Percentiles rank a stretch among this genome's conserved stretches.
phyloP scores from a whole-genome alignment of 169 alveolate species.

The Haemoproteus tartakovskyi region DNA sequence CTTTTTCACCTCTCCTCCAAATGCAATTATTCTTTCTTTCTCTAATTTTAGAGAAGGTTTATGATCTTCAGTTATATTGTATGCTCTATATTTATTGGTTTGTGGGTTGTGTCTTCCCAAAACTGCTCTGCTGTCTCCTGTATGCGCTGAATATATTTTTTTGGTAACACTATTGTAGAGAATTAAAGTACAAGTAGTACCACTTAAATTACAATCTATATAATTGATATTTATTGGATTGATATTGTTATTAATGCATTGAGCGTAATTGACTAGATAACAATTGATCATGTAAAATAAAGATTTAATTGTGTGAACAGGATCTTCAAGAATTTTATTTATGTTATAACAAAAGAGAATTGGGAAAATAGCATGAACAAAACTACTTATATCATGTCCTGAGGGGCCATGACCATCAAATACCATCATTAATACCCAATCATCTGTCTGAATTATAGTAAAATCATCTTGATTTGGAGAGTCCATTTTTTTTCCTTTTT shows the following conservation, averaged over 20 bases:
- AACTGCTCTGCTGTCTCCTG: slow-evolving; percentile 81
- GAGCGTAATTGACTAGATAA: slow-evolving; percentile 69
- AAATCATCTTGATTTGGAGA: slow-evolving; percentile 81
- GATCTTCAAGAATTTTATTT: slow-evolving; percentile 58
- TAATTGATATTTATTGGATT: slow-evolving; percentile 71
- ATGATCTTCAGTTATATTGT: slow-evolving; percentile 80
- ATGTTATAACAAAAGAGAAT: slow-evolving; percentile 66
- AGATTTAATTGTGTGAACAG: slow-evolving; percentile 46
- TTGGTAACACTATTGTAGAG: slow-evolving; percentile 63
- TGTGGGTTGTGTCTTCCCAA: slow-evolving; percentile 70
- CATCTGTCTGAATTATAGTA: slow-evolving; percentile 71
- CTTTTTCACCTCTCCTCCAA: slow-evolving; percentile 85
- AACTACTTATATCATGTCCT: slow-evolving; percentile 81
- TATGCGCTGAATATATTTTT: slow-evolving; percentile 74
- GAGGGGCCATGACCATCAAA: slow-evolving; percentile 85
- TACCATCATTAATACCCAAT: slow-evolving; percentile 75
- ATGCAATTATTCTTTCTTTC: slow-evolving; percentile 78
- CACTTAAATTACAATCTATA: slow-evolving; percentile 79
- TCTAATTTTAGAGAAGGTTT: slow-evolving; percentile 82
- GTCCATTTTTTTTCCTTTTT: slow-evolving; percentile 78
- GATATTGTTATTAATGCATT: slow-evolving; percentile 70
- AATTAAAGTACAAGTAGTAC: slow-evolving; percentile 78
- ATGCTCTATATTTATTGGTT: slow-evolving; percentile 67
- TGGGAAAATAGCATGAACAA: slow-evolving; percentile 74
- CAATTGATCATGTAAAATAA: slow-evolving; percentile 64